Evolutionary conservation across 495 filamentous ascomycete genomes (phyloP), one percentile per base, ranked within the genome.

Genomic region (Halenospora varia): DNA sequence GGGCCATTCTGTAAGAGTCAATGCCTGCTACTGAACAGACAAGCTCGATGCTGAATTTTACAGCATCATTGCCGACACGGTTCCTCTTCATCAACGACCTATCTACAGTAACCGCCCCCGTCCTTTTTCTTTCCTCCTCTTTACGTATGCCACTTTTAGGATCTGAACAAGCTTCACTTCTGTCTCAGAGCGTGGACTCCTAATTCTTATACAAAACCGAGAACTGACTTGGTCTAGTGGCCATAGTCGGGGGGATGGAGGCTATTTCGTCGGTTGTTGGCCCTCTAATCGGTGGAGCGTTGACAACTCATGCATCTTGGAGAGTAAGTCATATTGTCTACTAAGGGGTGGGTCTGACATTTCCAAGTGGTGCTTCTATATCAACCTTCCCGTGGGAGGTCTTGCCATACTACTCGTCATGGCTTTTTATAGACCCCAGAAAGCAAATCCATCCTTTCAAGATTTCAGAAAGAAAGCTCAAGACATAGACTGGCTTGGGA

Each of bases 381-480:
- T 88, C 56, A 87, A 86, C 63, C 72, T 85, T 24, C 82, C 82
- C 0, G 69, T 84, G 39, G 82, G 81, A 15, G 29, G 29, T 35
- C 29, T 35, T 35, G 29, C 29, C 29, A 35, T 35, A 35, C 29
- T 35, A 35, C 80, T 58, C 10, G 46, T 81, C 18, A 26, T 40
- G 17, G 72, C 75, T 1, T 9, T 73, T 3, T 55, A 82, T 18
- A 40, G 82, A 17, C 35, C 73, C 22, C 68, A 81, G 53, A 56
- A 79, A 48, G 57, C 68, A 3, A 69, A 17, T 89, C 88, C 1
- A 88, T 79, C 54, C 89, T 96, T 9, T 88, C 91, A 13, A 91
- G 92, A 1, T 96, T 96, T 50, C 87, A 83, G 2, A 91, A 96
- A 68, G 91, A 96, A 66, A 76, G 81, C 48, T 75, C 80, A 1